These are phyloP conservation scores for Dysphania ambrosioides DNA, from an alignment of 148 eudicot species.

Conservation along the genomic window DNA sequence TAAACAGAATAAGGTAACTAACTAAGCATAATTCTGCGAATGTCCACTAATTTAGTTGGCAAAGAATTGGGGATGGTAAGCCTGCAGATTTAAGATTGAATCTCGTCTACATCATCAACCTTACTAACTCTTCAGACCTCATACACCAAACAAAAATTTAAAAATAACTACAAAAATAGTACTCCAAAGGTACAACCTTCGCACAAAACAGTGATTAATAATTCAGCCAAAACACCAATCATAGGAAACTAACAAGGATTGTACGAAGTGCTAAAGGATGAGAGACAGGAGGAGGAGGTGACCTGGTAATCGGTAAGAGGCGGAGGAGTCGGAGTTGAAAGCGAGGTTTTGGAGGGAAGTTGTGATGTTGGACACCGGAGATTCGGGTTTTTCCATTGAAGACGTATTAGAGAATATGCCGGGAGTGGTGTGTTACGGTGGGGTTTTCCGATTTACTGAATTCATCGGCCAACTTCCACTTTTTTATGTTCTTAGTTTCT, in stretches of 20 bases:
- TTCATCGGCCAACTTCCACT: not conserved
- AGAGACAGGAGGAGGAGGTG: not conserved
- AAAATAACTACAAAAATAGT: not conserved
- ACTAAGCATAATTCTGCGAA: not conserved
- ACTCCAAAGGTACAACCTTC: not conserved
- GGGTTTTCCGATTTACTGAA: not conserved
- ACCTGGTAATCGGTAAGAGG: too few relatives aligned
- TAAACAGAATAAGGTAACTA: not conserved
- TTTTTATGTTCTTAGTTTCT: too few relatives aligned
- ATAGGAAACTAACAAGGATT: too few relatives aligned
- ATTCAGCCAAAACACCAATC: not conserved
- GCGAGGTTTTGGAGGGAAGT: constrained; percentile 43
- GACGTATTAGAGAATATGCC: not conserved
- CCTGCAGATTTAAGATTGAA: not conserved
- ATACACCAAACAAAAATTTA: not conserved
- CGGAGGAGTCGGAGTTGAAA: constrained; percentile 17
- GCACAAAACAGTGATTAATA: not conserved
- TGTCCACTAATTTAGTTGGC: not conserved
- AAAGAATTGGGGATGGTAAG: not conserved
- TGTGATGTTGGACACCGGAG: constrained; percentile 24
- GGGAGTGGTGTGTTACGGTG: not conserved
- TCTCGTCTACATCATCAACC: not conserved
- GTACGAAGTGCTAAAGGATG: not conserved
- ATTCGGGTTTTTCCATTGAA: constrained; percentile 51
- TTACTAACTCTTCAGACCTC: not conserved